Conservation (phyloP, 2,329 filamentous ascomycete genomes). For the Fusarium concolor region DNA sequence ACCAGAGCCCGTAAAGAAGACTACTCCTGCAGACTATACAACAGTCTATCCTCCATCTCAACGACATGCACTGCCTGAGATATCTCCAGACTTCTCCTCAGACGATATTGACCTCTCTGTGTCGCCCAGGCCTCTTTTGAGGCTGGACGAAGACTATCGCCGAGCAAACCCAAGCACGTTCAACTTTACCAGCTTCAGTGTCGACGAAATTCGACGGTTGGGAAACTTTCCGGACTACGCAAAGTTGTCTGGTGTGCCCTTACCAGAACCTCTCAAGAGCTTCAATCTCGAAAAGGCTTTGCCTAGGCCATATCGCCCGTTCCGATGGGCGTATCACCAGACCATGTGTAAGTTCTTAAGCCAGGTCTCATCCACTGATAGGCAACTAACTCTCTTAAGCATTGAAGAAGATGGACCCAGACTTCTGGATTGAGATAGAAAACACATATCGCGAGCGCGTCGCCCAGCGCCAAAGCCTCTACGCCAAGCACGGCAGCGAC, state of each 20-base stretch:
- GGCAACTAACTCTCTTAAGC: slow-evolving; percentile 63
- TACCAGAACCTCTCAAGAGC: slow-evolving; percentile 70
- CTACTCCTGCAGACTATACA: slow-evolving; percentile 38
- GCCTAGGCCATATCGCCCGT: slow-evolving; percentile 82
- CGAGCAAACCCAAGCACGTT: slow-evolving; percentile 55
- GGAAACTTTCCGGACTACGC: slow-evolving; percentile 86
- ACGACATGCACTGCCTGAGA: slow-evolving; percentile 25
- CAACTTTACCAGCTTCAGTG: slow-evolving; percentile 76
- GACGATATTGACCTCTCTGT: slow-evolving; percentile 22
- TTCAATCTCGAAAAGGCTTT: slow-evolving; percentile 77
- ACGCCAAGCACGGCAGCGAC: slow-evolving; percentile 68
- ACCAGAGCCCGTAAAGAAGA: slow-evolving; percentile 32
- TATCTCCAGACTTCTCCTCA: not conserved
- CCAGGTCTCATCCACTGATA: accelerated
- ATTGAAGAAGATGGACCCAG: slow-evolving; percentile 79
- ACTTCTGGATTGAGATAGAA: slow-evolving; percentile 93
- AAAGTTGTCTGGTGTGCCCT: slow-evolving; percentile 76
- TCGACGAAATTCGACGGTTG: slow-evolving; percentile 74
- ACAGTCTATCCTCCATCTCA: slow-evolving; percentile 47
- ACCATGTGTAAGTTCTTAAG: slow-evolving; percentile 81
- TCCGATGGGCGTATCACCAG: slow-evolving; percentile 87
- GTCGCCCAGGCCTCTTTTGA: slow-evolving; percentile 44
- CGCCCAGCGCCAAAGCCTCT: slow-evolving; percentile 74
- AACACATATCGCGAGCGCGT: slow-evolving; percentile 76
- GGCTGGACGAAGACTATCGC: slow-evolving; percentile 52